phyloP scores from a whole-genome alignment of 441 rosid genomes.

The Brassica balearica region DNA sequence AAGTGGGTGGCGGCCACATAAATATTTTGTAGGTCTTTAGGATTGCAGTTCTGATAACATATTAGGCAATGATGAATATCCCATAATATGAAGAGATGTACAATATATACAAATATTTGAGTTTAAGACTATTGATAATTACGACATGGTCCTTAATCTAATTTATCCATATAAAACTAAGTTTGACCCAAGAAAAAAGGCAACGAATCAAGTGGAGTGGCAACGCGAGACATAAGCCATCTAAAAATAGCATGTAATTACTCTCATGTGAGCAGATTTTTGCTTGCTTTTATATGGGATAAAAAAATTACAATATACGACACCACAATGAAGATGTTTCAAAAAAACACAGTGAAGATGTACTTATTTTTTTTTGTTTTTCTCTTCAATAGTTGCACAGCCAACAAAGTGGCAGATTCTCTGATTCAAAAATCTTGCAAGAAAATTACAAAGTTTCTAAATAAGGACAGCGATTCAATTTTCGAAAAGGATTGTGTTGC shows the following conservation, averaged over 20 bases:
- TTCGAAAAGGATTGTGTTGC: not conserved
- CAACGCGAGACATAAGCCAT: not conserved
- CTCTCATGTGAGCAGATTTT: too few species aligned
- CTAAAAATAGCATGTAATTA: too few species aligned
- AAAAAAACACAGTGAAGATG: too few species aligned
- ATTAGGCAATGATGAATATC: not conserved
- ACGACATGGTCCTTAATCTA: too few species aligned
- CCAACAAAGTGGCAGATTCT: conserved; percentile 23
- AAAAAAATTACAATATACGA: too few species aligned
- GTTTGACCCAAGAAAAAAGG: too few species aligned
- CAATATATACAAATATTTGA: not conserved
- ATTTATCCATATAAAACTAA: too few species aligned
- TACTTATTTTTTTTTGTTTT: not conserved
- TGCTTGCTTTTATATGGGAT: too few species aligned
- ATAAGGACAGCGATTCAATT: not conserved
- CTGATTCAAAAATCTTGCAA: conserved; percentile 3
- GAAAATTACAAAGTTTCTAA: not conserved
- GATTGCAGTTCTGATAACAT: not conserved
- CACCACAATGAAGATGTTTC: too few species aligned
- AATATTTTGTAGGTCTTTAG: not conserved
- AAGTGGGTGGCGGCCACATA: not conserved
- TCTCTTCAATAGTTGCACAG: conserved; percentile 6
- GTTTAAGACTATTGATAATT: too few species aligned
- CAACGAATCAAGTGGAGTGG: too few species aligned
- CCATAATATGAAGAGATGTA: not conserved